These are phyloP conservation scores for Ichthyophonus hoferi DNA, from an alignment of 208 protist species.

Conservation along the genomic window DNA sequence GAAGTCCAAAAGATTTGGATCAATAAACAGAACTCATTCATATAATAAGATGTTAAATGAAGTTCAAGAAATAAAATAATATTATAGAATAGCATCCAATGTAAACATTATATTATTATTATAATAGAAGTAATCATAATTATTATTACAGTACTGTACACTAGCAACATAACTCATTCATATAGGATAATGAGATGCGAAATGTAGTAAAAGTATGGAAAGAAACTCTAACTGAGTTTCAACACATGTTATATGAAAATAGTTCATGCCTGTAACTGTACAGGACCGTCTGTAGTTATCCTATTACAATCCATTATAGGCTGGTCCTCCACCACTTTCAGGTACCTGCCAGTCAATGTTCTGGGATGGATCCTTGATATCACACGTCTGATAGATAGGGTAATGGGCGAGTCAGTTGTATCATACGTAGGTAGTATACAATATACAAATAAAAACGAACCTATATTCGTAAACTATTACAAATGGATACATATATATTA, in stretches of 20 bases:
- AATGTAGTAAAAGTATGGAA: too few species aligned
- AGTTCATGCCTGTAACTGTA: too few species aligned
- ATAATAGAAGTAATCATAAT: not conserved
- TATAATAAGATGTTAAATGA: too few species aligned
- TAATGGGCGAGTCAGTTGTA: not conserved
- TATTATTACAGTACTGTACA: not conserved
- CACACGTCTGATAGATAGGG: slow-evolving; percentile 72
- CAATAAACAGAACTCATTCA: too few species aligned
- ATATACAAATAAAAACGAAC: not conserved
- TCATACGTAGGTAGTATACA: not conserved
- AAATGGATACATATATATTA: not conserved
- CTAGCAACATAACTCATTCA: not conserved
- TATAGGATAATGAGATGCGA: not conserved
- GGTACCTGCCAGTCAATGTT: slow-evolving; percentile 93
- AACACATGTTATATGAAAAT: too few species aligned
- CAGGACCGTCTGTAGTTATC: not conserved
- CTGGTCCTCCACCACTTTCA: slow-evolving; percentile 72
- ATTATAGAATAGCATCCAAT: too few species aligned
- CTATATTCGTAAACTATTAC: not conserved
- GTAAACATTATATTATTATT: too few species aligned
- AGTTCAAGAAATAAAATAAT: too few species aligned
- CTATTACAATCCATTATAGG: slow-evolving; percentile 29
- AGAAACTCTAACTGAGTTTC: too few species aligned
- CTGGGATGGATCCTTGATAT: slow-evolving; percentile 94
- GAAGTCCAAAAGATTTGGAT: too few species aligned